These are phyloP conservation scores for Claviceps sp. DNA, from an alignment of 2,329 filamentous ascomycete species.

Conservation along the genomic window DNA sequence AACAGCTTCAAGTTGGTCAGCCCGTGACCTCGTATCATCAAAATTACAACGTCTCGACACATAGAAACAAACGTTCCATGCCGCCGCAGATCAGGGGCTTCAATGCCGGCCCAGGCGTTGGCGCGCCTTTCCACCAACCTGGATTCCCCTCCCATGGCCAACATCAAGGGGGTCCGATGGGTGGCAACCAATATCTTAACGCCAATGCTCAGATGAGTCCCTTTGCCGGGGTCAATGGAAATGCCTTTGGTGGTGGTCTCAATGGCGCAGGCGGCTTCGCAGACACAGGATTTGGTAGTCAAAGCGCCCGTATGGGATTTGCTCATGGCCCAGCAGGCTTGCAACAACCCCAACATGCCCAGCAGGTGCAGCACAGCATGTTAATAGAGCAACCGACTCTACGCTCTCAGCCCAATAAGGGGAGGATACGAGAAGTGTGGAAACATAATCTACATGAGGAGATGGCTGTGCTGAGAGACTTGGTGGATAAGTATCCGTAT, in stretches of 20 bases:
- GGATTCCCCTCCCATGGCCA: slow-evolving; percentile 41
- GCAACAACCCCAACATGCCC: slow-evolving; percentile 44
- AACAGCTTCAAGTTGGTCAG: background rate
- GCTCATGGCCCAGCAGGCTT: slow-evolving; percentile 49
- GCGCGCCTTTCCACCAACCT: slow-evolving; percentile 27
- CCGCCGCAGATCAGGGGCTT: slow-evolving; percentile 26
- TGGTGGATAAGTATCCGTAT: slow-evolving; percentile 86
- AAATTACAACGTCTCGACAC: background rate
- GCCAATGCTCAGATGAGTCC: slow-evolving; percentile 55
- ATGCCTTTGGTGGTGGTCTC: slow-evolving; percentile 43
- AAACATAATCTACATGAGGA: slow-evolving; percentile 82
- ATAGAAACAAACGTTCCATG: slow-evolving; percentile 13
- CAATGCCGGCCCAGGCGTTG: slow-evolving; percentile 22
- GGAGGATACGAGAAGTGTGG: slow-evolving; percentile 93
- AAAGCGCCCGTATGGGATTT: slow-evolving; percentile 80
- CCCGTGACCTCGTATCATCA: background rate
- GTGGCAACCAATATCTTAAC: slow-evolving; percentile 58
- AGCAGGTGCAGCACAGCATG: slow-evolving; percentile 26
- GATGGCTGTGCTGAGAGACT: slow-evolving; percentile 67
- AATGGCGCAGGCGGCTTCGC: slow-evolving; percentile 42
- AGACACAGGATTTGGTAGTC: slow-evolving; percentile 65
- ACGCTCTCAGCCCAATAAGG: slow-evolving; percentile 49
- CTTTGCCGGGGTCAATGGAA: slow-evolving; percentile 43
- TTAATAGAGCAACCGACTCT: slow-evolving; percentile 29
- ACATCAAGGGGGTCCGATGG: slow-evolving; percentile 39